Evolutionary conservation across 352 stramenopile species (phyloP).

Genomic region (Plasmopara halstedii): DNA sequence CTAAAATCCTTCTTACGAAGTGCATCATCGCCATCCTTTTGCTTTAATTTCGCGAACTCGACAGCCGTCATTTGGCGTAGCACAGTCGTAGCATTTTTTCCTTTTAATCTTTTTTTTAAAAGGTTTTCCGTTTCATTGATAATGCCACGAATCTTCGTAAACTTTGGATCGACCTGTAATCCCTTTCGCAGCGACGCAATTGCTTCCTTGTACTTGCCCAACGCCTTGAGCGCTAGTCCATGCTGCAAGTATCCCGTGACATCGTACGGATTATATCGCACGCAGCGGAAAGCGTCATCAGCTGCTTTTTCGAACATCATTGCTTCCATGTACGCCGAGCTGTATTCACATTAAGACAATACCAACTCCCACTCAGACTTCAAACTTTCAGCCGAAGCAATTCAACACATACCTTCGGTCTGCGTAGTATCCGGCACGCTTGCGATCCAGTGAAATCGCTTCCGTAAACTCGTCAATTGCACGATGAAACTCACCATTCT

Average conservation of each 20-base stretch:
- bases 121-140: constrained; percentile 45
- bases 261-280: constrained; percentile 91
- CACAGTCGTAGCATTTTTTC: constrained; percentile 1
- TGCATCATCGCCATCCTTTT: constrained; percentile 39
- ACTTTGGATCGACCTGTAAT: constrained; percentile 66
- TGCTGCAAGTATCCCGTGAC: constrained; percentile 90
- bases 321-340: constrained; percentile 60
- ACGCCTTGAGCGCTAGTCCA: constrained; percentile 83
- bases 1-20: constrained; percentile 45
- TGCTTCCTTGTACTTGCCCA: constrained; percentile 70
- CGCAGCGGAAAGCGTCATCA: constrained; percentile 82
- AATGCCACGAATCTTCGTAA: constrained; percentile 47
- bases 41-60: constrained; percentile 23
- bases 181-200: constrained; percentile 57
- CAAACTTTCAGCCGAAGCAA: background rate
- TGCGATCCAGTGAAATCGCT: constrained; percentile 84
- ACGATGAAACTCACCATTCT: constrained; percentile 77
- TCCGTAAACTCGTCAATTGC: constrained; percentile 92
- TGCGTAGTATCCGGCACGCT: constrained; percentile 87
- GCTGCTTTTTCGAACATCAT: constrained; percentile 78
- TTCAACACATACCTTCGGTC: constrained; percentile 65
- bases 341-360: constrained; percentile 9
- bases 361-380: background rate
- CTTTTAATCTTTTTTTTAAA: constrained; percentile 13
- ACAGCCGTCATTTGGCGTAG: constrained; percentile 22